Evolutionary conservation across 257 asterid genomes (phyloP).

Genomic region (Scutellaria minor): DNA sequence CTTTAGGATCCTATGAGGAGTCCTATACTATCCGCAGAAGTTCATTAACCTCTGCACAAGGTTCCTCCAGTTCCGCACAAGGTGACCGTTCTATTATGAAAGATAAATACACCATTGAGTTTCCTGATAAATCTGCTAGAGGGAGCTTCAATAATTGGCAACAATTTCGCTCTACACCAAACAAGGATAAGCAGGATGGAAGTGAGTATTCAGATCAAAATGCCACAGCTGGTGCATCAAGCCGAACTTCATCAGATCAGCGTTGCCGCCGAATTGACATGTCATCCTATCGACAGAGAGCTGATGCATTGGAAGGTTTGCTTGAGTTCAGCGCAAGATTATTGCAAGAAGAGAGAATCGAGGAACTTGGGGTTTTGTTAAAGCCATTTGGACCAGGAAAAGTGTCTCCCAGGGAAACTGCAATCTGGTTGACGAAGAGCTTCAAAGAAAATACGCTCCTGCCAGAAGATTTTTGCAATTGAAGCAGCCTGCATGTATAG

Average conservation of each 20-base stretch:
- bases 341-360: constrained; percentile 75
- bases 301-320: constrained; percentile 91
- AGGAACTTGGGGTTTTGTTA: constrained; percentile 80
- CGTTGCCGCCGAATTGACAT: constrained; percentile 69
- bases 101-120: constrained; percentile 72
- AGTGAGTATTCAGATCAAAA: constrained; percentile 83
- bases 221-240: constrained; percentile 91
- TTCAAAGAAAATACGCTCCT: constrained; percentile 69
- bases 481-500: constrained; percentile 36
- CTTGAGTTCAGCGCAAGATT: constrained; percentile 89
- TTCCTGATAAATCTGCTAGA: constrained; percentile 56
- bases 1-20: constrained; percentile 63
- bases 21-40: constrained; percentile 48
- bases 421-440: constrained; percentile 91
- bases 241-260: constrained; percentile 80
- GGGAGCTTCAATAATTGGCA: constrained; percentile 61
- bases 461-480: constrained; percentile 48
- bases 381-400: constrained; percentile 89
- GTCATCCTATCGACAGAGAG: constrained; percentile 83
- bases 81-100: constrained; percentile 75
- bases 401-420: constrained; percentile 94
- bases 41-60: constrained; percentile 59
- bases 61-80: constrained; percentile 67
- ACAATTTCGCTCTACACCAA: constrained; percentile 48
- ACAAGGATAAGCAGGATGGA: constrained; percentile 50